Percentiles rank a stretch among this genome's conserved stretches.
phyloP scores from a whole-genome alignment of 2,329 filamentous ascomycete genomes.

The Fusarium sterilihyphosum region DNA sequence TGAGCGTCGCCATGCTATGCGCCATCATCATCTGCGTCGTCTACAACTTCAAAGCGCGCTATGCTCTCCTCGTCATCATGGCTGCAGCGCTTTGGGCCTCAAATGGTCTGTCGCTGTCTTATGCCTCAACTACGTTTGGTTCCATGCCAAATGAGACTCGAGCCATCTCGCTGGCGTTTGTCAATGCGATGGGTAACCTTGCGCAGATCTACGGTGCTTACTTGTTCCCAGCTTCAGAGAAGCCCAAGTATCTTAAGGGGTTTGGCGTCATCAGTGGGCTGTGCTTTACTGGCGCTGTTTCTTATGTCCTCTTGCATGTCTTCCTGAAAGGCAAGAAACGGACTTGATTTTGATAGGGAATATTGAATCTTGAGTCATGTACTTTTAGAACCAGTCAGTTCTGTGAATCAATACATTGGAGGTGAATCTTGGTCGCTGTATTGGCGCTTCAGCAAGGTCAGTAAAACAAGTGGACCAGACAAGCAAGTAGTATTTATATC shows the following conservation, averaged over 20 bases:
- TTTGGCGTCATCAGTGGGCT: conserved; percentile 46
- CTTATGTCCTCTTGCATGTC: conserved; percentile 14
- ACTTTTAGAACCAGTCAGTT: background rate
- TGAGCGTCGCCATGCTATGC: background rate
- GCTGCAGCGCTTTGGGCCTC: background rate
- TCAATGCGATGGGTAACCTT: conserved; percentile 58
- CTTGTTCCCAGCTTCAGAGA: conserved; percentile 59
- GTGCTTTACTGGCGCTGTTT: conserved; percentile 17
- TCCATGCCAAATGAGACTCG: background rate
- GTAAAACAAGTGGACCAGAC: too few species aligned
- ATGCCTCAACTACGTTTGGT: background rate
- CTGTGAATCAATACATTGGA: too few species aligned
- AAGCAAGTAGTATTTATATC: too few species aligned
- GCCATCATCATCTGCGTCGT: background rate
- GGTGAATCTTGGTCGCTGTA: too few species aligned
- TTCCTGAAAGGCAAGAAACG: background rate
- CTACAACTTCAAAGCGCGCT: background rate
- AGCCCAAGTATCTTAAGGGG: conserved; percentile 60
- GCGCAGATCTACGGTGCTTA: conserved; percentile 66
- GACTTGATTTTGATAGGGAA: background rate
- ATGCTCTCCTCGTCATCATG: background rate
- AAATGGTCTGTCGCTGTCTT: background rate
- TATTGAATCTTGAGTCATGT: too few species aligned
- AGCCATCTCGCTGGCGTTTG: background rate
- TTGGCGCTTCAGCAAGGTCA: too few species aligned